These are phyloP conservation scores for Canavalia ensiformis DNA, from an alignment of 306 rosid genomes.

Conservation along the genomic window DNA sequence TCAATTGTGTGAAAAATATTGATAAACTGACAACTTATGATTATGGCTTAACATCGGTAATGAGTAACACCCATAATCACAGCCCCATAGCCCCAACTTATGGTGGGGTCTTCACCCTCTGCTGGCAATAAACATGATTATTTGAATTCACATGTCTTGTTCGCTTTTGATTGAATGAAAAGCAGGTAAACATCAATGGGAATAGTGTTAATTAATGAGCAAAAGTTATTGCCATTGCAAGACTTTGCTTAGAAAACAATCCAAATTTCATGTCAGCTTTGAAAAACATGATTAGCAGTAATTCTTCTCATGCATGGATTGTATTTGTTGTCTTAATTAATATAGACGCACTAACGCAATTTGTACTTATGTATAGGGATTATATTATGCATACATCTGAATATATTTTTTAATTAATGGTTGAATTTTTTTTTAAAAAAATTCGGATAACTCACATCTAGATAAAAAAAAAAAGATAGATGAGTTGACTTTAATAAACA, in stretches of 20 bases:
- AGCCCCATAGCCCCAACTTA: background rate
- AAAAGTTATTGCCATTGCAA: constrained; percentile 1
- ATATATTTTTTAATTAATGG: no score
- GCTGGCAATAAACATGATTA: constrained; percentile 60
- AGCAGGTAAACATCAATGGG: constrained; percentile 28
- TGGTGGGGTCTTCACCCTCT: constrained; percentile 47
- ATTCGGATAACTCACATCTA: background rate
- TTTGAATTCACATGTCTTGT: constrained; percentile 50
- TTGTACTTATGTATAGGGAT: background rate
- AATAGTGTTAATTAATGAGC: constrained; percentile 6
- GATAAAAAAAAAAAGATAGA: background rate
- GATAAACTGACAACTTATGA: background rate
- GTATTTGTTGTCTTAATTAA: constrained; percentile 1
- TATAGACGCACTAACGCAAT: constrained; percentile 17
- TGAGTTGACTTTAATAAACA: background rate
- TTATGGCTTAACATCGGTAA: background rate
- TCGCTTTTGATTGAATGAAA: constrained; percentile 44
- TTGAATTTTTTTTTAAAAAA: no score
- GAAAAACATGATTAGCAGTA: constrained; percentile 50
- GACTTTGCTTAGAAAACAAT: constrained; percentile 54
- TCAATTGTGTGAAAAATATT: constrained; percentile 3
- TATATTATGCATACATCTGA: no score
- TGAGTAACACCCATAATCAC: constrained; percentile 37
- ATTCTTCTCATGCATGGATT: constrained; percentile 31
- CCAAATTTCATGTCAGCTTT: constrained; percentile 40